phyloP scores from a whole-genome alignment of 208 protist genomes.

The Trypanosoma cruzi region DNA sequence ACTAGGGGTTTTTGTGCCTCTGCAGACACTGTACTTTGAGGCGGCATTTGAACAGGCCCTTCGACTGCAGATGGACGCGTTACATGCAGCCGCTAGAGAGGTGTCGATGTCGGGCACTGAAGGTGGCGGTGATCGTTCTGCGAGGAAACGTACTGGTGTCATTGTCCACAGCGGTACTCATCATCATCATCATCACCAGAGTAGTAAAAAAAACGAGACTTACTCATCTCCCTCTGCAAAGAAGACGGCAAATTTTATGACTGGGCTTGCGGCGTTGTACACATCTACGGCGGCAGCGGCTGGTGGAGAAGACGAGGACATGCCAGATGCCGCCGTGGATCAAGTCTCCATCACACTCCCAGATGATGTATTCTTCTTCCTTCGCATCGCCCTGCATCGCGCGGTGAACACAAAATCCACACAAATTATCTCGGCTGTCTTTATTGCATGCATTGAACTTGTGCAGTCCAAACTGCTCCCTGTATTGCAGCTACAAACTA shows the following conservation, averaged over 20 bases:
- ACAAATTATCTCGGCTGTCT: constrained; percentile 80
- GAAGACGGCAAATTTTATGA: constrained; percentile 54
- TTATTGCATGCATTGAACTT: constrained; percentile 65
- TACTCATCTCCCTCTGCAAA: constrained; percentile 11
- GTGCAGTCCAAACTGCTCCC: constrained; percentile 57
- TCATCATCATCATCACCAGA: background rate
- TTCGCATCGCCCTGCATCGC: constrained; percentile 80
- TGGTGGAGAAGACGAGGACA: constrained; percentile 16
- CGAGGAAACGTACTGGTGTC: too few species aligned
- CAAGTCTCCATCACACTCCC: constrained; percentile 54
- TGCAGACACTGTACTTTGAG: constrained; percentile 77
- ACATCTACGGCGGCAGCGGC: constrained; percentile 40
- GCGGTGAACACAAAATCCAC: constrained; percentile 80
- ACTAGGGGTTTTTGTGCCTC: constrained; percentile 72
- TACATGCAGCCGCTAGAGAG: constrained; percentile 24
- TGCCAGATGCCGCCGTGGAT: constrained; percentile 17
- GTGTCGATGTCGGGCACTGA: background rate
- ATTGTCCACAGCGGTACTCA: constrained; percentile 4
- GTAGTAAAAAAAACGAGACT: constrained; percentile 11
- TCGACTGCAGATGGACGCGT: constrained; percentile 56
- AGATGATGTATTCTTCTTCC: constrained; percentile 87
- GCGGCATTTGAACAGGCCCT: constrained; percentile 76
- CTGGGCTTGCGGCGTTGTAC: constrained; percentile 63
- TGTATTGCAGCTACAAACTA: constrained; percentile 42
- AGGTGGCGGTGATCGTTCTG: constrained; percentile 8